Conservation (phyloP, 2,329 filamentous ascomycete genomes). For the Botrytis porri region DNA sequence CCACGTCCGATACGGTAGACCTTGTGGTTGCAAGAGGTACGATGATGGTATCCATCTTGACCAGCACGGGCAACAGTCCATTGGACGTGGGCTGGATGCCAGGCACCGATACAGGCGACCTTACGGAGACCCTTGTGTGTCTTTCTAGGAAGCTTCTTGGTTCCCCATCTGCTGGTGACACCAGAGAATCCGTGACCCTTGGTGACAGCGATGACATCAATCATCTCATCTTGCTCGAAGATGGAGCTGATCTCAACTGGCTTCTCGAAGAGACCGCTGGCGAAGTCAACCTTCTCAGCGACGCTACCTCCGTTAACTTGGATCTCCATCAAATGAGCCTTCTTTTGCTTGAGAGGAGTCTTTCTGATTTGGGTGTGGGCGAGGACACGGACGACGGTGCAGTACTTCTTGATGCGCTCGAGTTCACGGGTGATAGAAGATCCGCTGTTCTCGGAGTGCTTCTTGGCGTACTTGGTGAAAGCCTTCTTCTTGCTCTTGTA, state of each 20-base stretch:
- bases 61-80: slow-evolving; percentile 99
- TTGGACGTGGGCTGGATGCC: slow-evolving; percentile 99
- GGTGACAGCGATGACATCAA: slow-evolving; percentile 98
- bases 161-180: slow-evolving; percentile 98
- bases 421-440: slow-evolving; percentile 92
- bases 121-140: slow-evolving; percentile 99
- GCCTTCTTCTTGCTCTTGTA: slow-evolving; percentile 99
- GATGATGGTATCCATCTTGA: slow-evolving; percentile 99
- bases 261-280: slow-evolving; percentile 98
- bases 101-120: slow-evolving; percentile 99
- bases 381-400: slow-evolving; percentile 97
- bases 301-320: slow-evolving; percentile 98
- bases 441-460: slow-evolving; percentile 92
- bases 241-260: slow-evolving; percentile 86
- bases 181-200: slow-evolving; percentile 99
- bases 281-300: slow-evolving; percentile 96
- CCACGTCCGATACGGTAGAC: slow-evolving; percentile 97
- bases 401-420: slow-evolving; percentile 99
- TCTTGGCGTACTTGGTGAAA: slow-evolving; percentile 99
- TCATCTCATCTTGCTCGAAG: slow-evolving; percentile 99
- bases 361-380: slow-evolving; percentile 99
- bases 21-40: slow-evolving; percentile 99
- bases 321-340: slow-evolving; percentile 99
- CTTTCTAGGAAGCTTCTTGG: slow-evolving; percentile 99
- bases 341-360: slow-evolving; percentile 99